A percentile compares a stretch with the other conserved stretches of the same genome.
phyloP scores from a whole-genome alignment of 2,329 filamentous ascomycete genomes.

The Ascochyta koolunga region DNA sequence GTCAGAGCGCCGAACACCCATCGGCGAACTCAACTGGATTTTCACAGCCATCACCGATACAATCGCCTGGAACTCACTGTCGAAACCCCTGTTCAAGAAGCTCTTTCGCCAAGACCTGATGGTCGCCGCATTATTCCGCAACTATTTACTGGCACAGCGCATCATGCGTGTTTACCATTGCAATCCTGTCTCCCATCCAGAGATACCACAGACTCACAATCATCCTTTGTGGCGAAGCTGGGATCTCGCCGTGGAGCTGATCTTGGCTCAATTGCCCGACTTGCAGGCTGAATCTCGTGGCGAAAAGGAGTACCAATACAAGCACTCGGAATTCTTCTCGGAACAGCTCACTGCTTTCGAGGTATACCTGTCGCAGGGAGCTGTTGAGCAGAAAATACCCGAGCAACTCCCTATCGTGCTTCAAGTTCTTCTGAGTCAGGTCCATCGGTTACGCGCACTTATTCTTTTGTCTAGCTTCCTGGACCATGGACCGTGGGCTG shows the following conservation, averaged over 20 bases:
- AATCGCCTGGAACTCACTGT: constrained; percentile 95
- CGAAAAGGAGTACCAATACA: constrained; percentile 82
- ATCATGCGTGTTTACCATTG: constrained; percentile 98
- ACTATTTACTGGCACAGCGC: constrained; percentile 91
- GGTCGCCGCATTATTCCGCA: constrained; percentile 97
- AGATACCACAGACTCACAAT: constrained; percentile 91
- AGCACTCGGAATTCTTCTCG: constrained; percentile 94
- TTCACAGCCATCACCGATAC: constrained; percentile 99
- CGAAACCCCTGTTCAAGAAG: constrained; percentile 90
- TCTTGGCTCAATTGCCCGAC: constrained; percentile 84
- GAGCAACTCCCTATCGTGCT: constrained; percentile 96
- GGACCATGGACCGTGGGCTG: constrained; percentile 95
- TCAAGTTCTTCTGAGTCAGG: constrained; percentile 93
- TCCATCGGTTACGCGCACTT: constrained; percentile 87
- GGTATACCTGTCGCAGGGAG: constrained; percentile 86
- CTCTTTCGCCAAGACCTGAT: constrained; percentile 97
- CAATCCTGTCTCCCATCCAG: constrained; percentile 88
- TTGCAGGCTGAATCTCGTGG: constrained; percentile 78
- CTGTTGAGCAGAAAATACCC: constrained; percentile 82
- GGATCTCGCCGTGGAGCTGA: constrained; percentile 96
- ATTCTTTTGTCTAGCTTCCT: constrained; percentile 92
- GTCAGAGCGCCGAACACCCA: constrained; percentile 88
- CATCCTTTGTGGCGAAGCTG: constrained; percentile 97
- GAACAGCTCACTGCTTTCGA: constrained; percentile 98
- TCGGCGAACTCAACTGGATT: constrained; percentile 98